Evolutionary conservation across 768 basidiomycete species (phyloP), one percentile per base, ranked within the genome.

Genomic region (Saitozyma podzolica): DNA sequence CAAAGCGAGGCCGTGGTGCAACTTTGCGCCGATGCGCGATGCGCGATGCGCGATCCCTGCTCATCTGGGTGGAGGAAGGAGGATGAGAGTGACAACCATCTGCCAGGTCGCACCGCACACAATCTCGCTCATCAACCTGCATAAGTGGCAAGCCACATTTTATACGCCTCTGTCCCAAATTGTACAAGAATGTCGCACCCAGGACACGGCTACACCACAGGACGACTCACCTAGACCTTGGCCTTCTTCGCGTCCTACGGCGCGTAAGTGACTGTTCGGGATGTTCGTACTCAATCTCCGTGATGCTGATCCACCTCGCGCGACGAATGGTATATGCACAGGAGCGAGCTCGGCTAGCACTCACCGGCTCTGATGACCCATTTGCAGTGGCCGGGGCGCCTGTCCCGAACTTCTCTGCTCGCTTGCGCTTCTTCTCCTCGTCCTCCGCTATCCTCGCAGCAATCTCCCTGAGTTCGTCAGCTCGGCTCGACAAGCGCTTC

Each of bases 391-490:
- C 62, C 8, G 67, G 61, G 53, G 63, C 61, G 14, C 29, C 67
- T 8, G 66, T 62, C 10, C 74, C 74, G 61, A 76, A 76, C 62
- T 76, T 76, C 51, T 76, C 75, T 51, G 72, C 73, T 58, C 75
- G 45, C 53, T 76, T 76, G 14, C 75, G 43, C 66, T 76, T 76
- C 70, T 76, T 76, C 61, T 76, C 75, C 49, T 76, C 75, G 54
- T 76, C 75, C n/a, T 68, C 56, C 17, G 68, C 68, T n/a, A 68
- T 56, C 63, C 70, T 69, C 43, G 72, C 72, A n/a, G 64, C 65
- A 59, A 68, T 62, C 48, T 73, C 74, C 17, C 74, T 76, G 42
- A 51, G 56, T n/a, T 39, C 13, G 49, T 70, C 69, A 67, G 69
- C 60, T n/a, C 49, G 14, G 20, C 48, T 9, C 39, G 9, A 37